Evolutionary conservation across 371 early-diverging fungal species (phyloP), one percentile per base, ranked within the genome.

Genomic region (Batrachochytrium dendrobatidis): DNA sequence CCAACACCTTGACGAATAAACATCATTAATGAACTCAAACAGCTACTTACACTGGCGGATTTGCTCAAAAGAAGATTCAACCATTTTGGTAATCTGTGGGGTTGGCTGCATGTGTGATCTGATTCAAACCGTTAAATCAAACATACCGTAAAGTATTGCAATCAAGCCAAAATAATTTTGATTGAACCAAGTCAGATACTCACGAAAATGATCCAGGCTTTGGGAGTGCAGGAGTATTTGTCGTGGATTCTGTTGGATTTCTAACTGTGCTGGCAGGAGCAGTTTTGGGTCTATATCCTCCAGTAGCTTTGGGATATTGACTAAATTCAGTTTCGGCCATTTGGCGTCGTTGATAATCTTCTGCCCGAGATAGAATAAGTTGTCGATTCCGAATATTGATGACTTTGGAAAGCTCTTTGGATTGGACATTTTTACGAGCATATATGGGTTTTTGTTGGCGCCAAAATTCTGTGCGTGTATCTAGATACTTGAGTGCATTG

Each of bases 371-470:
- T 12, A 31, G 30, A 24, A 69, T 62, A 6, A 63, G 29, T 25
- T 63, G 50, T 1, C 62, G 55, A 52, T 69, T 64, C 20, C 69
- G 48, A 59, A 62, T 62, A 15, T 53, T 18, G 28, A 68, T 68
- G 5, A 55, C 68, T 33, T 59, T 60, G 3, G 58, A 59, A n/a
- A 34, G 53, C 2, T 34, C 29, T 44, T 60, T 62, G 8, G 64
- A 65, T 28, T 59, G 58, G 34, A 69, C 73, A 30, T 72, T 72
- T 54, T 65, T 58, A 12, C 74, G 35, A 7, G 74, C 74, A 57
- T 73, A 73, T 7, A 73, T 57, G 3, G 79, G 79, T 49, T 77
- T 79, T 50, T 79, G 77, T 56, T 79, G 77, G 28, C 79, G 60
- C 79, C 79, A 79, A 44, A 79, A 79, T 53, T 79, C 77, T 20